Evolutionary conservation across 345 rosid species (phyloP), one percentile per base, ranked within the genome.

Genomic region (Salix viminalis): DNA sequence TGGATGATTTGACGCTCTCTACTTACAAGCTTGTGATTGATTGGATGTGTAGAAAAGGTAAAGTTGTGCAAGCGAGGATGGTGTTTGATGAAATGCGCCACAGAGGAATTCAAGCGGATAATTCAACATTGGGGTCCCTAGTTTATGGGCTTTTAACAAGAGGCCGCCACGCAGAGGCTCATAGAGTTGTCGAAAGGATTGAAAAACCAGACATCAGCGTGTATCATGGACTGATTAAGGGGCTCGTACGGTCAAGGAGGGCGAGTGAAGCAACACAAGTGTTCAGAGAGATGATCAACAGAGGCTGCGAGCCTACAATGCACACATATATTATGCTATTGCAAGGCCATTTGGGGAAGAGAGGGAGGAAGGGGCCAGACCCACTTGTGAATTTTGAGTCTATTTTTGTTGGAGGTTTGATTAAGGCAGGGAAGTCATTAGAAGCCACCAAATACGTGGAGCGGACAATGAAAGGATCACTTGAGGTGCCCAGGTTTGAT

Each of bases 321-420:
- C 98, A 92, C 65, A 92, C 98, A 0, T 94, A 94, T 71, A 76
- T 94, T 2, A 88, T 92, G 95, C 78, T 92, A 78, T 78, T 94
- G 86, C 95, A 92, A 73, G 98, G 95, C 18, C 98, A 91, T 84
- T 75, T 94, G 75, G 98, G 98, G 70, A 91, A 89, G 88, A 88
- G 92, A 78, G 96, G 97, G 61, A 88, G 97, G 84, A 94, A 90
- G 76, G 98, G 97, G 65, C 79, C 81, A 24, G 91, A 92, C 69
- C 88, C 88, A 32, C 80, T 82, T 4, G 89, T 89, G 81, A 94
- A 94, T 84, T 94, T 94, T 42, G 97, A 94, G 62, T 83, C 89
- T 66, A 89, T 94, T 74, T 94, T 94, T 67, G 88, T 94, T 46
- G 98, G 97, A 44, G 97, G 98, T n/a, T 79, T 94, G 87, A 89